phyloP scores from a whole-genome alignment of 2,329 filamentous ascomycete species.

The Calonectria hawksworthii region DNA sequence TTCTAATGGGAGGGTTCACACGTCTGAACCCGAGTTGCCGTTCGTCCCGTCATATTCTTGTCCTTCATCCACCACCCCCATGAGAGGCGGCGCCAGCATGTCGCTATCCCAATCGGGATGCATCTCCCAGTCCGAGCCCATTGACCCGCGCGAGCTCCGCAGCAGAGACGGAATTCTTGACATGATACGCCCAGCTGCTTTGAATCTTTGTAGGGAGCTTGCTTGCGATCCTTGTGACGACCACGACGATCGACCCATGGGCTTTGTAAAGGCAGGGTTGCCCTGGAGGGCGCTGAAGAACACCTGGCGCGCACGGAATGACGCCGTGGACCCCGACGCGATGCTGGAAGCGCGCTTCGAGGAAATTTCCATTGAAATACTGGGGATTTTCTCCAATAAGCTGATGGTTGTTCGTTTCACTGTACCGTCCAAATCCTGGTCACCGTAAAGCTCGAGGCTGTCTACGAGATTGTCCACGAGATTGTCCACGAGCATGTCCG shows the following conservation, averaged over 20 bases:
- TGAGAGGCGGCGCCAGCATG: not conserved
- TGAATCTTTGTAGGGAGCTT: constrained; percentile 11
- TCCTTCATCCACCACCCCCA: not conserved
- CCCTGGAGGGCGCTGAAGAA: not conserved
- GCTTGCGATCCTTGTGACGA: constrained; percentile 4
- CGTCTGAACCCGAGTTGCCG: not conserved
- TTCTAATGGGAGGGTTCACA: not conserved
- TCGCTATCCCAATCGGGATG: not conserved
- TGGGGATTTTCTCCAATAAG: not conserved
- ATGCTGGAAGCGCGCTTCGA: not conserved
- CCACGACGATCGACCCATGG: not conserved
- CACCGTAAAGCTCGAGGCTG: not conserved
- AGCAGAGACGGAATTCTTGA: not conserved
- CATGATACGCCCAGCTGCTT: not conserved
- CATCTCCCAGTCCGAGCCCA: not conserved
- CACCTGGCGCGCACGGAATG: not conserved
- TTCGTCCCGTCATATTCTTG: not conserved
- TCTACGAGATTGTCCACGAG: no score
- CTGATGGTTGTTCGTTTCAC: not conserved
- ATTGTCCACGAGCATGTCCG: not conserved
- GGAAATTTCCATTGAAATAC: not conserved
- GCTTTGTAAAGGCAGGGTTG: not conserved
- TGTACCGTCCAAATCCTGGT: not conserved
- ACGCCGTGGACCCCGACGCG: not conserved
- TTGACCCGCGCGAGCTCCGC: not conserved